Evolutionary conservation across 2,329 filamentous ascomycete genomes (phyloP).

Genomic region (Claviceps citrina): DNA sequence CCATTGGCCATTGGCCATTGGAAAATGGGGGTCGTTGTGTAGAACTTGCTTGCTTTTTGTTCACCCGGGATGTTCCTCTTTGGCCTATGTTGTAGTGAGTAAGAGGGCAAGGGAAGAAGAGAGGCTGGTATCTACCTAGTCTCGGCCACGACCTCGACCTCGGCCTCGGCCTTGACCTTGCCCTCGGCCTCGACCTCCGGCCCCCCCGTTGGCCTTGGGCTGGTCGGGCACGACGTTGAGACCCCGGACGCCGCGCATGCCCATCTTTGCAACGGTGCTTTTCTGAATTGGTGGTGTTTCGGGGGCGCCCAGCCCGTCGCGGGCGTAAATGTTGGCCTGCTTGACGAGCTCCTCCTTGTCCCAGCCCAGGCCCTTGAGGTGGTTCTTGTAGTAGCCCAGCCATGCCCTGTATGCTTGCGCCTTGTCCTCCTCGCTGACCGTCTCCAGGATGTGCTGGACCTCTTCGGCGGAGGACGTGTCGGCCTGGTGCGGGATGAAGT

Average conservation of each 20-base stretch:
- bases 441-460: slow-evolving; percentile 23
- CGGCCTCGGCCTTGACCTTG: neutral
- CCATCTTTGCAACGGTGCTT: slow-evolving; percentile 40
- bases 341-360: slow-evolving; percentile 29
- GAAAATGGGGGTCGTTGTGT: too few relatives aligned
- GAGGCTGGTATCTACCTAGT: too few relatives aligned
- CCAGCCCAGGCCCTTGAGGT: slow-evolving; percentile 29
- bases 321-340: slow-evolving; percentile 35
- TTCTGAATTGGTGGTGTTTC: slow-evolving; percentile 33
- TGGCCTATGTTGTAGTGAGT: too few relatives aligned
- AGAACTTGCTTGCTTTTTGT: too few relatives aligned
- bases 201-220: slow-evolving; percentile 15
- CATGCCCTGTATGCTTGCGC: slow-evolving; percentile 39
- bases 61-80: too few relatives aligned
- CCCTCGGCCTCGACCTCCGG: neutral
- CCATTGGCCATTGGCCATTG: too few relatives aligned
- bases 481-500: slow-evolving; percentile 30
- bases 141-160: neutral
- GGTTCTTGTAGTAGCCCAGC: slow-evolving; percentile 40
- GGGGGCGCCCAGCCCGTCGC: slow-evolving; percentile 29
- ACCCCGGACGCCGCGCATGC: slow-evolving; percentile 35
- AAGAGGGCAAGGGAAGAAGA: too few relatives aligned
- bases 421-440: slow-evolving; percentile 29
- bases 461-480: slow-evolving; percentile 28
- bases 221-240: slow-evolving; percentile 30